Base-by-base conservation (phyloP, 495 filamentous ascomycete species). In the Staphylotrichum longicolle region DNA sequence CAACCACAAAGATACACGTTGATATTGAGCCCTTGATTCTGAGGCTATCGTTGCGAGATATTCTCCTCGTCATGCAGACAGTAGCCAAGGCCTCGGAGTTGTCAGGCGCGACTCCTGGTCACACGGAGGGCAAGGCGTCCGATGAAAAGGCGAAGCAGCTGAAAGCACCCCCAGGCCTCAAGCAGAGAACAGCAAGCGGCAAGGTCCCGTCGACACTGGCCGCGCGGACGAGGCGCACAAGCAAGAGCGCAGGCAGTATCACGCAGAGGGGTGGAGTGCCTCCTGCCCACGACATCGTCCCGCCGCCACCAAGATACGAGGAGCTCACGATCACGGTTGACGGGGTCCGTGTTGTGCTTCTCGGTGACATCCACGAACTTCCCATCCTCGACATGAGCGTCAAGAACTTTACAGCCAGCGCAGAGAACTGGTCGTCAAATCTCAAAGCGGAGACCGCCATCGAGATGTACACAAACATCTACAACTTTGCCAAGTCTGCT, bases 401-500 rank as follows among this genome's bases (percentile, higher is more conserved):
- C 61, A 96, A 95, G 75, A 85, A 86, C 40, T 98, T 98, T 72
- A 88, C 83, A 34, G 83, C 91, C 10, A 85, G 87, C 58, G 87
- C 94, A 12, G 84, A 86, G 61, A 90, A 98, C 74, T 98, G 94
- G 94, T 91, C 93, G 5, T 87, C 86, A 15, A 88, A 86, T 10
- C 80, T 98, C 75, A 91, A 85, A 66, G 92, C 91, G 3, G 92
- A 97, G 69, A 90, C 91, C 1, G 91, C 79, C 40, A 86, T 98
- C 57, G 91, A 98, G 65, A 92, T 91, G 60, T 96, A 94, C 73
- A 80, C 95, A 67, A 98, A 98, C 71, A 86, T 98, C 54, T 98
- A 95, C 80, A 98, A 98, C 73, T 98, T 98, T 74, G 93, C 94
- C 27, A 98, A 98, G 72, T 98, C 95, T 1, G 90, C 91, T 8